Conservation (phyloP, 768 basidiomycete species). For the Imleria badia region DNA sequence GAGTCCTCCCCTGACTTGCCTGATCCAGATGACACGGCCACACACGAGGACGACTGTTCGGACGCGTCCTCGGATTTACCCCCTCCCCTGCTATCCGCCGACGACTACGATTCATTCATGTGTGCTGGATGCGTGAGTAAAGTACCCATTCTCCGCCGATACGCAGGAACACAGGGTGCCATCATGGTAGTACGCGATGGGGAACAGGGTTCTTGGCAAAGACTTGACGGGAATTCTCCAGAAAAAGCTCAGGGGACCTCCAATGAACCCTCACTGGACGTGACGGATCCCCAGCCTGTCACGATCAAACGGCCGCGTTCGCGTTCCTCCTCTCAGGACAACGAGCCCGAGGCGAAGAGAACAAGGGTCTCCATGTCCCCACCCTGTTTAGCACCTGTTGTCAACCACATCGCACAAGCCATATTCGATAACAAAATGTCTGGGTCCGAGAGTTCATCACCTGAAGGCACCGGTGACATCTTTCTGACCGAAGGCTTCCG, state of each 20-base stretch:
- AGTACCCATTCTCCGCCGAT: slow-evolving; percentile 52
- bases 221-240: slow-evolving; percentile 37
- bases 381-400: slow-evolving; percentile 57
- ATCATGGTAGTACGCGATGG: slow-evolving; percentile 63
- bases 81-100: slow-evolving; percentile 61
- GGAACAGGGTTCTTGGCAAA: slow-evolving; percentile 49
- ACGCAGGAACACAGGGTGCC: slow-evolving; percentile 68
- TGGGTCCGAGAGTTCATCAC: slow-evolving; percentile 15
- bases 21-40: not conserved
- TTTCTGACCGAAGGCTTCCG: slow-evolving; percentile 76
- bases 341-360: slow-evolving; percentile 43
- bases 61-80: slow-evolving; percentile 65
- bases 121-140: slow-evolving; percentile 67
- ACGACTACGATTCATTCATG: slow-evolving; percentile 74
- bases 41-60: slow-evolving; percentile 51
- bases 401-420: slow-evolving; percentile 44
- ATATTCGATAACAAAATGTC: slow-evolving; percentile 35
- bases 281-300: slow-evolving; percentile 23
- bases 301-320: slow-evolving; percentile 48
- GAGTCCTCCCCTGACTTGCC: slow-evolving; percentile 34
- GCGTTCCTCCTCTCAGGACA: slow-evolving; percentile 20
- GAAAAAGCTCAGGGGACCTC: not conserved
- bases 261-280: slow-evolving; percentile 21
- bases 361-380: slow-evolving; percentile 37
- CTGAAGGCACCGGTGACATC: slow-evolving; percentile 64